Percentiles rank a stretch among this genome's conserved stretches.
These are phyloP conservation scores for Daldinia vernicosa DNA, from an alignment of 495 filamentous ascomycete species.

Conservation along the genomic window DNA sequence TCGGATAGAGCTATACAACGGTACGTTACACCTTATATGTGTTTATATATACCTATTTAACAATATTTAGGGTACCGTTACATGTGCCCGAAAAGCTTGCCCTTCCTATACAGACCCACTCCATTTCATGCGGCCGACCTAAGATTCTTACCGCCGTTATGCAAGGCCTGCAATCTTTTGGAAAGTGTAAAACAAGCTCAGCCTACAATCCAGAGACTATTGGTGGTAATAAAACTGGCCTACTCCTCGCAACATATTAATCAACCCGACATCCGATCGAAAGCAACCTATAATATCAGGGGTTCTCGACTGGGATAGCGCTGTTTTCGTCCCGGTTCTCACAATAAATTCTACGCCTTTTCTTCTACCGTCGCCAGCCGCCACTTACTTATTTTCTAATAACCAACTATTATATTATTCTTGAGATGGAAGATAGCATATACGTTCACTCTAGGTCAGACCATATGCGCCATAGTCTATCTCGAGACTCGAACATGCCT, in stretches of 20 bases:
- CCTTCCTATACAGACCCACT: too few species aligned
- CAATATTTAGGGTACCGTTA: too few species aligned
- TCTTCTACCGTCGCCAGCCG: conserved; percentile 17
- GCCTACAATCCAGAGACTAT: background rate
- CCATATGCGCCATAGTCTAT: conserved; percentile 43
- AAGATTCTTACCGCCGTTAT: background rate
- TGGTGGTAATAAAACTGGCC: background rate
- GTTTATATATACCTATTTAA: too few species aligned
- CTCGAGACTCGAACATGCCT: conserved; percentile 33
- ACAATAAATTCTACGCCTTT: conserved; percentile 10
- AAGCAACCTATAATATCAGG: too few species aligned
- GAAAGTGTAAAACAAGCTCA: background rate
- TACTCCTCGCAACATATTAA: too few species aligned
- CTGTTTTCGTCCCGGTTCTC: conserved; percentile 19
- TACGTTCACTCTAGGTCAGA: conserved; percentile 36
- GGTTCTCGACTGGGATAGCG: too few species aligned
- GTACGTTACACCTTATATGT: too few species aligned
- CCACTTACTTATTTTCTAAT: conserved; percentile 3
- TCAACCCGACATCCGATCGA: too few species aligned
- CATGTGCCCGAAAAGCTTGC: too few species aligned
- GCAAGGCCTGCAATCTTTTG: background rate
- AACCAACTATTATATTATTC: conserved; percentile 5
- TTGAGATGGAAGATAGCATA: conserved; percentile 41
- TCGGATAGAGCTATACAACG: too few species aligned
- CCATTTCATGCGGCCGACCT: too few species aligned